phyloP scores from a whole-genome alignment of 164 flowering plant genomes.

The Umbellularia californica region DNA sequence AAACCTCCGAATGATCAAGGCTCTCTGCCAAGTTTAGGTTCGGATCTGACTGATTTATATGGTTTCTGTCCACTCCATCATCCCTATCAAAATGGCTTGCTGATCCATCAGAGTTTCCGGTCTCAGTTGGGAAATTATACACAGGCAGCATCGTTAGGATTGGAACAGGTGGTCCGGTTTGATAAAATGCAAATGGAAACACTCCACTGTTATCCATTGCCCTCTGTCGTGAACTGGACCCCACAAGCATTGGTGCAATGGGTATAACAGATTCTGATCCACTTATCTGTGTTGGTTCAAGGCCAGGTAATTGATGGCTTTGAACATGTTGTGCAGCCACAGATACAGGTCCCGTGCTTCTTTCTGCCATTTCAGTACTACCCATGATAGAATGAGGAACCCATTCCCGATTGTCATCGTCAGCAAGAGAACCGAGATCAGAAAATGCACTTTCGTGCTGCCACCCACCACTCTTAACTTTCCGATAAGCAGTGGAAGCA shows the following conservation, averaged over 20 bases:
- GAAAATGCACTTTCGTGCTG: slow-evolving; percentile 25
- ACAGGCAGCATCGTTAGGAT: slow-evolving; percentile 74
- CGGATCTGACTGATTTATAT: slow-evolving; percentile 33
- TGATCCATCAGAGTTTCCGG: slow-evolving; percentile 46
- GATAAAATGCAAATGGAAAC: slow-evolving; percentile 62
- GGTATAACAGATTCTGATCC: slow-evolving; percentile 71
- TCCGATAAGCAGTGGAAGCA: slow-evolving; percentile 37
- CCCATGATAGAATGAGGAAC: slow-evolving; percentile 27
- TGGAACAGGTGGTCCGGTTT: slow-evolving; percentile 96
- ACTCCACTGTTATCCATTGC: slow-evolving; percentile 42
- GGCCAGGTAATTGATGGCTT: slow-evolving; percentile 43
- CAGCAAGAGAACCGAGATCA: slow-evolving; percentile 44
- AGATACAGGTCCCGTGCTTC: slow-evolving; percentile 34
- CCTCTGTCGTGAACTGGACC: slow-evolving; percentile 59
- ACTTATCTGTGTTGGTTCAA: slow-evolving; percentile 49
- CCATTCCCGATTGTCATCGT: slow-evolving; percentile 61
- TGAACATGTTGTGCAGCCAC: slow-evolving; percentile 33
- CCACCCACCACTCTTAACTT: slow-evolving; percentile 41
- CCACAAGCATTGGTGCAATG: slow-evolving; percentile 53
- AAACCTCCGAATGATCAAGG: slow-evolving; percentile 42
- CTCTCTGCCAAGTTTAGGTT: slow-evolving; percentile 44
- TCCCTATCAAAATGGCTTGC: slow-evolving; percentile 47
- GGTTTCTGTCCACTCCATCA: slow-evolving; percentile 37
- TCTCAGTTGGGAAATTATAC: slow-evolving; percentile 55
- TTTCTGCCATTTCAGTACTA: slow-evolving; percentile 35